Percentiles rank a stretch among this genome's conserved stretches.
Conservation (phyloP, 345 rosid species). For the Passiflora organensis region DNA sequence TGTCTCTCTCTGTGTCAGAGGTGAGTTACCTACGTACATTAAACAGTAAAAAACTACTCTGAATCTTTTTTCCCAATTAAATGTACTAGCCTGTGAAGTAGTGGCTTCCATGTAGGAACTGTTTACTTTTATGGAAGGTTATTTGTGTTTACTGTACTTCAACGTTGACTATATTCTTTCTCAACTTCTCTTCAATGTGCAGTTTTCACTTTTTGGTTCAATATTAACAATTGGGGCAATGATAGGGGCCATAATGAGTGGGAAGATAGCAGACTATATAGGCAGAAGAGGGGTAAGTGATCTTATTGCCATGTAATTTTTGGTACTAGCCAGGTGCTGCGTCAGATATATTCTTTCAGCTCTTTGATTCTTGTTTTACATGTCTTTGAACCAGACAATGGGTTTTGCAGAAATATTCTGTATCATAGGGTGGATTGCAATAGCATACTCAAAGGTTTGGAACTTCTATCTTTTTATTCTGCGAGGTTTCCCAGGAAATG, state of each 20-base stretch:
- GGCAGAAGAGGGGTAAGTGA: constrained; percentile 65
- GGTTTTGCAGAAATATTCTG: constrained; percentile 62
- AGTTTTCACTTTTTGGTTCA: constrained; percentile 80
- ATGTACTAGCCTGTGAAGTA: background rate
- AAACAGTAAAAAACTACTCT: background rate
- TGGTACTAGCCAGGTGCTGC: background rate
- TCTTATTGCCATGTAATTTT: background rate
- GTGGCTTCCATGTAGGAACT: too few relatives aligned
- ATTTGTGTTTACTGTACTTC: background rate
- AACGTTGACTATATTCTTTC: background rate
- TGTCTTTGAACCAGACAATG: constrained; percentile 44
- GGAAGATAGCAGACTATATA: constrained; percentile 53
- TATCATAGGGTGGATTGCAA: constrained; percentile 55
- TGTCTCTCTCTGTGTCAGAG: constrained; percentile 59
- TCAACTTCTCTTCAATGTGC: constrained; percentile 11
- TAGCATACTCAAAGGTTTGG: constrained; percentile 52
- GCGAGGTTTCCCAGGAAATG: background rate
- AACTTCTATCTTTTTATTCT: background rate
- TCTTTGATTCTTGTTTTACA: constrained; percentile 1
- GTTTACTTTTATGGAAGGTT: constrained; percentile 1
- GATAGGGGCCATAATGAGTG: constrained; percentile 74
- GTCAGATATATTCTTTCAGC: background rate
- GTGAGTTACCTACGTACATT: constrained; percentile 23
- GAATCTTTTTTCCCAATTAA: too few relatives aligned
- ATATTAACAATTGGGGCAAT: constrained; percentile 74